Percentiles rank a stretch among this genome's conserved stretches.
Evolutionary conservation across 768 basidiomycete genomes (phyloP).

Genomic region (Chalciporus sphaerocephalus): DNA sequence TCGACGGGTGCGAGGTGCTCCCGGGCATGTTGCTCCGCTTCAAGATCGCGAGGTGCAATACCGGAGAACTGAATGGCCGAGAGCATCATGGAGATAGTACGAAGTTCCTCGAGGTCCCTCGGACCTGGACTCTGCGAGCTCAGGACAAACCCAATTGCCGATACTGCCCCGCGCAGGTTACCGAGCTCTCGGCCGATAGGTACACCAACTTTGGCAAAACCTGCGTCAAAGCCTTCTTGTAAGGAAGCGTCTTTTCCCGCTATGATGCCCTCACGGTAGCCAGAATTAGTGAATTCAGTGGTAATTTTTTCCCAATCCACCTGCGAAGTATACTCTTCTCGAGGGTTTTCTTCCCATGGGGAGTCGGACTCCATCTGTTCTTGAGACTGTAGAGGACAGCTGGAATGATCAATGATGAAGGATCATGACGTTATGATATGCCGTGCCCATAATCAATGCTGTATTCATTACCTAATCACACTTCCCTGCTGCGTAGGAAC

Average conservation of each 20-base stretch:
- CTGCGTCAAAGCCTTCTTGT: conserved; percentile 87
- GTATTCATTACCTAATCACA: too few species aligned
- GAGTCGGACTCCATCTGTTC: conserved; percentile 37
- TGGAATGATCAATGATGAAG: neutral
- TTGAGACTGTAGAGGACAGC: neutral
- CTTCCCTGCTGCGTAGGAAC: too few species aligned
- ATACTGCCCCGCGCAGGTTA: conserved; percentile 63
- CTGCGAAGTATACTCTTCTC: conserved; percentile 35
- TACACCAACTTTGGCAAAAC: conserved; percentile 68
- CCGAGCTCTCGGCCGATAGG: conserved; percentile 79
- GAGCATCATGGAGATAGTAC: conserved; percentile 54
- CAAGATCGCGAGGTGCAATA: conserved; percentile 68
- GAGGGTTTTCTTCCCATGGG: conserved; percentile 55
- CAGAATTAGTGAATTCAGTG: conserved; percentile 69
- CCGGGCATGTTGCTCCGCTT: conserved; percentile 73
- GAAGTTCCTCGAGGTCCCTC: conserved; percentile 38
- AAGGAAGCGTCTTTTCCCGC: conserved; percentile 84
- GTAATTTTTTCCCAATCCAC: conserved; percentile 68
- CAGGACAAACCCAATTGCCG: conserved; percentile 59
- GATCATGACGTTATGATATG: too few species aligned
- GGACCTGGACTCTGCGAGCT: conserved; percentile 23
- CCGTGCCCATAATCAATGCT: too few species aligned
- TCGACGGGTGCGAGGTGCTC: conserved; percentile 49
- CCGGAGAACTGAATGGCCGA: conserved; percentile 62
- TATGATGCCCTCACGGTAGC: conserved; percentile 95